These are phyloP conservation scores for Saprolegnia diclina DNA, from an alignment of 352 stramenopile genomes.

Conservation along the genomic window DNA sequence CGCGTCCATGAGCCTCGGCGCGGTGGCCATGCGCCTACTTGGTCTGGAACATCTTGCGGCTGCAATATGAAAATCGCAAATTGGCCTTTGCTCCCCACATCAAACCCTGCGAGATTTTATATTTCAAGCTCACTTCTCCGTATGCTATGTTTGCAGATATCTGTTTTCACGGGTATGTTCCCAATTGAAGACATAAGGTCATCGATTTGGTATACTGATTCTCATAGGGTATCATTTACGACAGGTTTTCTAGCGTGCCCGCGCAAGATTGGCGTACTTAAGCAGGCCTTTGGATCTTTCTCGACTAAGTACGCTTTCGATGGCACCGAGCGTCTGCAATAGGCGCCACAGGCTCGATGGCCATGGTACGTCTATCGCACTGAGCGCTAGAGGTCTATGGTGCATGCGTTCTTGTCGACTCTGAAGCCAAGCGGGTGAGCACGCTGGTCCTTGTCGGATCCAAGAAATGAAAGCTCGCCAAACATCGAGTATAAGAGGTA, in stretches of 20 bases:
- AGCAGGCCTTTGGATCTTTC: not conserved
- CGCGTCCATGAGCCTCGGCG: not conserved
- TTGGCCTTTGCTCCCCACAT: constrained; percentile 17
- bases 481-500: not conserved
- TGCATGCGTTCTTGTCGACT: too few relatives aligned
- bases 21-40: constrained; percentile 34
- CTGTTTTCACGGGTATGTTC: not conserved
- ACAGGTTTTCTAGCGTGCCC: not conserved
- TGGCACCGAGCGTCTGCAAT: too few relatives aligned
- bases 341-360: too few relatives aligned
- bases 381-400: too few relatives aligned
- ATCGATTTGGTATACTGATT: too few relatives aligned
- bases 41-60: constrained; percentile 50
- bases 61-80: constrained; percentile 4
- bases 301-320: not conserved
- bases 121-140: not conserved
- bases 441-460: too few relatives aligned
- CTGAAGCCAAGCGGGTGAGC: too few relatives aligned
- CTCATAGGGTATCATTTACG: not conserved
- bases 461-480: too few relatives aligned
- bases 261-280: not conserved
- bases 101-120: not conserved
- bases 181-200: not conserved
- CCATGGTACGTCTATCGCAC: too few relatives aligned
- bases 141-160: not conserved